These are phyloP conservation scores for Nannizzia gypsea DNA, from an alignment of 2,329 filamentous ascomycete genomes.

Conservation along the genomic window DNA sequence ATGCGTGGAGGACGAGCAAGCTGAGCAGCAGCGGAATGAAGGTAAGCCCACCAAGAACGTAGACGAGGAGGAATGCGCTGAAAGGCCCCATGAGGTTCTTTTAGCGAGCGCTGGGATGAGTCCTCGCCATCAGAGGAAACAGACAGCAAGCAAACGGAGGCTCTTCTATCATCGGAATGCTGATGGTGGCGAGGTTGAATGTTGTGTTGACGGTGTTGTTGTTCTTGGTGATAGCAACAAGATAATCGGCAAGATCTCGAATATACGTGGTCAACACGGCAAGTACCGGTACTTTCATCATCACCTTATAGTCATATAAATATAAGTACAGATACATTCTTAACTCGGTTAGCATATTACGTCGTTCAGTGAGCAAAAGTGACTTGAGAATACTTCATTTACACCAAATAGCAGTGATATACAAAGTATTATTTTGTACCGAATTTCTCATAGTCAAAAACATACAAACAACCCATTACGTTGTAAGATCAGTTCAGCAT, in stretches of 20 bases:
- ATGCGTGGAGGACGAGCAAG: slow-evolving; percentile 52
- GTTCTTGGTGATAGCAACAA: neutral
- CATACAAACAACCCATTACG: too few species aligned
- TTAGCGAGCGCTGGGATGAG: neutral
- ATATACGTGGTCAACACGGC: neutral
- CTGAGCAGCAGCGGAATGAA: slow-evolving; percentile 64
- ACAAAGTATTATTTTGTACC: neutral
- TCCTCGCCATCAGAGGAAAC: slow-evolving; percentile 4
- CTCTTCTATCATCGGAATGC: neutral
- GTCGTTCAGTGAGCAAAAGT: neutral
- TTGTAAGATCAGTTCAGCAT: too few species aligned
- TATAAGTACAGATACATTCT: neutral
- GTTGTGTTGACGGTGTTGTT: neutral
- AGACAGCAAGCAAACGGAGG: neutral
- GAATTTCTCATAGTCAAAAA: too few species aligned
- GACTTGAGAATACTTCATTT: neutral
- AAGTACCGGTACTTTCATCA: neutral
- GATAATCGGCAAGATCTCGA: neutral
- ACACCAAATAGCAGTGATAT: neutral
- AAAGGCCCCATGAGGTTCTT: slow-evolving; percentile 33
- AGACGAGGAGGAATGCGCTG: slow-evolving; percentile 55
- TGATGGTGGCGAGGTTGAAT: neutral
- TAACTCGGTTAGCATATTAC: neutral
- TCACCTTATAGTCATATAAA: neutral
- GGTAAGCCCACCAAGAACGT: slow-evolving; percentile 76